phyloP scores from a whole-genome alignment of 305 asterid genomes.

The Fraxinus latifolia region DNA sequence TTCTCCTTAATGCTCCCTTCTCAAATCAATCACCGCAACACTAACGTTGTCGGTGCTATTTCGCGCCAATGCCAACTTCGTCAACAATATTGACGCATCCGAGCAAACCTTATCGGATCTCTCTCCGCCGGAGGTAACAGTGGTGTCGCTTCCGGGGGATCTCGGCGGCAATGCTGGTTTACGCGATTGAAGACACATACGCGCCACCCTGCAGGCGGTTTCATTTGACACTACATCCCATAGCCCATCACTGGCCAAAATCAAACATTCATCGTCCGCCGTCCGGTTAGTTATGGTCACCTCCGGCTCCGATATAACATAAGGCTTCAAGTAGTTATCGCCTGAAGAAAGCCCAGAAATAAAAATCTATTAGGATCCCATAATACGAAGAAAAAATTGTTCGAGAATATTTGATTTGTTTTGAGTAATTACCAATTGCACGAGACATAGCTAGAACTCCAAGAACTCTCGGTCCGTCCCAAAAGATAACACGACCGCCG shows the following conservation, averaged over 20 bases:
- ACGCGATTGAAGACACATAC: conserved; percentile 64
- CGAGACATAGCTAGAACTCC: conserved; percentile 92
- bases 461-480: conserved; percentile 86
- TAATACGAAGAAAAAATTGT: background rate
- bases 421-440: conserved; percentile 52
- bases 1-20: conserved; percentile 27
- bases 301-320: conserved; percentile 78
- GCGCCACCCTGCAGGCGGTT: conserved; percentile 86
- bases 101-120: conserved; percentile 71
- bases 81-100: conserved; percentile 79
- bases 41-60: conserved; percentile 76
- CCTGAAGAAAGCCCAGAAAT: conserved; percentile 33
- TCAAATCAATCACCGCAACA: conserved; percentile 77
- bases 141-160: conserved; percentile 41
- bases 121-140: conserved; percentile 40
- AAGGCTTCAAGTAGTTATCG: conserved; percentile 80
- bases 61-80: conserved; percentile 86
- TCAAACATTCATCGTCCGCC: conserved; percentile 65
- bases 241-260: conserved; percentile 74
- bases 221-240: conserved; percentile 92
- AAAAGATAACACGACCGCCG: conserved; percentile 91
- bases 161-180: conserved; percentile 44
- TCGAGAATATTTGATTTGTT: background rate
- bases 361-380: background rate
- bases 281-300: conserved; percentile 63